Evolutionary conservation across 2,329 filamentous ascomycete genomes (phyloP), one percentile per base, ranked within the genome.

Genomic region (Hysterium pulicare): DNA sequence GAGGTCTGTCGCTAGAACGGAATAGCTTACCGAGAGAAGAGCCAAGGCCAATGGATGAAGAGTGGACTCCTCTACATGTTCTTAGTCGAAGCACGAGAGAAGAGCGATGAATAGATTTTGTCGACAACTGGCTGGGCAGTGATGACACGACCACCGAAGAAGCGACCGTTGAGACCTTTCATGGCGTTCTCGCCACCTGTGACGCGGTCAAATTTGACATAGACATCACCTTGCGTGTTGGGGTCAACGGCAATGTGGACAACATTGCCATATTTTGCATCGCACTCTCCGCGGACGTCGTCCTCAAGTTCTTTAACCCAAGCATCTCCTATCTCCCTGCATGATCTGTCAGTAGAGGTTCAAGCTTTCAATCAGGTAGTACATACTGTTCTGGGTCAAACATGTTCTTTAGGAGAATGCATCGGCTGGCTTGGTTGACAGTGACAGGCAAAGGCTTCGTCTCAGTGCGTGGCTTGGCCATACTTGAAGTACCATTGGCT

Each of bases 51-150:
- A n/a, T n/a, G n/a, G n/a, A n/a, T n/a, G n/a, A n/a, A n/a, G n/a
- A n/a, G n/a, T 17, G 15, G 5, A 11, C 15, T 34, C 32, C 17
- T 8, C 31, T 34, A 34, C 32, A 34, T 34, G 4, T 34, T 19
- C 32, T 19, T n/a, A 5, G 32, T 34, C 13, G 32, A 34, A 19
- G 32, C 32, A 15, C 32, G 32, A 15, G 33, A 24, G 76, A 93
- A 95, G 71, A 95, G 82, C 78, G 87, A 94, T 82, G 88, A 93
- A 82, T 97, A 98, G 73, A 98, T 89, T 62, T 91, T 91, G 71
- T 98, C 93, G 69, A 97, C 91, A 72, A 98, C 89, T 68, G 90
- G 93, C 53, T 90, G 86, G 58, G 91, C 93, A 66, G 87, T 91
- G 69, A 98, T 95, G 76, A 88, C 89, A 62, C 84, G 82, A 61